Conservation (phyloP, 2,329 filamentous ascomycete species). For the Sclerotiophoma versabilis region DNA sequence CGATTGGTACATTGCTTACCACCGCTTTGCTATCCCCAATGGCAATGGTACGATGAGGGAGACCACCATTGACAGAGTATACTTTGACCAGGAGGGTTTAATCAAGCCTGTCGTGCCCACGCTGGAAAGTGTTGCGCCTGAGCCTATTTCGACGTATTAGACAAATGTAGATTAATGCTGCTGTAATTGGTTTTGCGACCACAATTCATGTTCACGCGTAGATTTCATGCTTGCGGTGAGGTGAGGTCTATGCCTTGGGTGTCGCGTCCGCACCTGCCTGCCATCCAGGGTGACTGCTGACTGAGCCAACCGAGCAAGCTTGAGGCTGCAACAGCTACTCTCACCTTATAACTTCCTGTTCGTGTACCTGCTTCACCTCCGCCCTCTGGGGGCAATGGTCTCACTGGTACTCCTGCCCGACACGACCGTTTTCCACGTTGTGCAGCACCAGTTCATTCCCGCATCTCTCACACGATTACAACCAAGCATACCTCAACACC, state of each 20-base stretch:
- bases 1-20: conserved; percentile 42
- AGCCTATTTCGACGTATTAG: neutral
- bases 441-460: neutral
- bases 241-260: neutral
- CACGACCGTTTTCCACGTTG: neutral
- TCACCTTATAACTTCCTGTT: neutral
- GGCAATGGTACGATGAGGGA: conserved; percentile 35
- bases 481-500: conserved; percentile 22
- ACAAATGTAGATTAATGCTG: neutral
- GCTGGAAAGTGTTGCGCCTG: conserved; percentile 27
- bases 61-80: conserved; percentile 35
- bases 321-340: conserved; percentile 1
- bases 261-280: conserved; percentile 1
- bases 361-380: neutral
- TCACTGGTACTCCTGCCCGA: neutral
- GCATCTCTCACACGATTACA: conserved; percentile 22
- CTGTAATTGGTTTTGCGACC: neutral
- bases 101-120: conserved; percentile 36
- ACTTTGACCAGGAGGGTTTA: conserved; percentile 33
- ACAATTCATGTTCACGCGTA: neutral
- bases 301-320: neutral
- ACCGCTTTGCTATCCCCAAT: conserved; percentile 35
- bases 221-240: neutral
- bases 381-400: neutral
- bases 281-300: conserved; percentile 3